Conservation (phyloP, 768 basidiomycete species). For the Postia placenta region DNA sequence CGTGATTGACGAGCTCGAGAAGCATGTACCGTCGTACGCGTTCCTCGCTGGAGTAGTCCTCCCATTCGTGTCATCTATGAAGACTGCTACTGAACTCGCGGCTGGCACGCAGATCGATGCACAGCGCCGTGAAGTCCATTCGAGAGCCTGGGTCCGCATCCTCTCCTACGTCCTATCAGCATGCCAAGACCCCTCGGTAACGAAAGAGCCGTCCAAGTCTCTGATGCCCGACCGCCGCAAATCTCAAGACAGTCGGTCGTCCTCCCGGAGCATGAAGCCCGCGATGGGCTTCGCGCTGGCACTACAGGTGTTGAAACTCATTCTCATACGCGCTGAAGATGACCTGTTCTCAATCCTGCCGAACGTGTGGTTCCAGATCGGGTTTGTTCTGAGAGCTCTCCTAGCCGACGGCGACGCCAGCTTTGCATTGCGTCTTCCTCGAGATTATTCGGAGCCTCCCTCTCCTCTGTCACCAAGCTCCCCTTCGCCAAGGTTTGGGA, state of each 20-base stretch:
- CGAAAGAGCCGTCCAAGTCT: constrained; percentile 14
- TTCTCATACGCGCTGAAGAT: constrained; percentile 54
- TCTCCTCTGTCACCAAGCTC: too few relatives aligned
- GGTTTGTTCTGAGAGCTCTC: constrained; percentile 41
- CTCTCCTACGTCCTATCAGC: constrained; percentile 52
- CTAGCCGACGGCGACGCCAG: constrained; percentile 54
- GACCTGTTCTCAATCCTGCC: constrained; percentile 51
- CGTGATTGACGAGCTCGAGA: constrained; percentile 50
- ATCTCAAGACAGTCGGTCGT: constrained; percentile 39
- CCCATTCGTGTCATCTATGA: constrained; percentile 51
- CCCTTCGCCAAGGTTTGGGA: constrained; percentile 36
- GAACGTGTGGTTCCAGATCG: constrained; percentile 61
- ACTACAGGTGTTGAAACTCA: constrained; percentile 62
- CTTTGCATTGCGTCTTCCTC: constrained; percentile 43
- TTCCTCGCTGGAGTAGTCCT: constrained; percentile 62
- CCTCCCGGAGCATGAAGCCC: constrained; percentile 13
- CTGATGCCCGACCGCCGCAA: constrained; percentile 38
- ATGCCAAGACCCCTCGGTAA: constrained; percentile 28
- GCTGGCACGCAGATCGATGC: constrained; percentile 36
- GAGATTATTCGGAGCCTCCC: constrained; percentile 37
- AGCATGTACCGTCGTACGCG: constrained; percentile 45
- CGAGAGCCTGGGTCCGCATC: constrained; percentile 56
- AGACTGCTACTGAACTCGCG: constrained; percentile 40
- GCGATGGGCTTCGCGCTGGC: constrained; percentile 37
- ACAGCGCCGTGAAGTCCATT: constrained; percentile 40